These are phyloP conservation scores for Sarocladium brachiariae DNA, from an alignment of 2,329 filamentous ascomycete genomes.

Conservation along the genomic window DNA sequence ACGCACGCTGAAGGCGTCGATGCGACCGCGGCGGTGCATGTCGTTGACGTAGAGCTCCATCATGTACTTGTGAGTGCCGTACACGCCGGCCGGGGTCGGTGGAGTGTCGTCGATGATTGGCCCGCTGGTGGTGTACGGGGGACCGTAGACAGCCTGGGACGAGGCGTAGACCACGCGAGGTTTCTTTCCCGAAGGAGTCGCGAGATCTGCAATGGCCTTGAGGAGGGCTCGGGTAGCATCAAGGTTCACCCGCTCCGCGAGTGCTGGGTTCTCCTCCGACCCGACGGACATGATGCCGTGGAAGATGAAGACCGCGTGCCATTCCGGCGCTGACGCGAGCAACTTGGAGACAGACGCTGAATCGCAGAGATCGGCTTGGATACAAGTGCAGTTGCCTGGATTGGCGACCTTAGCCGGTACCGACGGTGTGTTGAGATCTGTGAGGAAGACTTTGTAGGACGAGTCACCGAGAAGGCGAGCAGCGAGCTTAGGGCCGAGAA, in stretches of 20 bases:
- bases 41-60: slow-evolving; percentile 28
- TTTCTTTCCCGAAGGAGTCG: background rate
- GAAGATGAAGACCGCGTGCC: slow-evolving; percentile 48
- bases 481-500: slow-evolving; percentile 54
- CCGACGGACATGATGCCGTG: slow-evolving; percentile 60
- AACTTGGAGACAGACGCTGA: slow-evolving; percentile 21
- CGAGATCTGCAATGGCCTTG: slow-evolving; percentile 23
- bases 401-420: slow-evolving; percentile 29
- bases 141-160: slow-evolving; percentile 52
- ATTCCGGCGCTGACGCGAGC: slow-evolving; percentile 18
- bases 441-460: slow-evolving; percentile 38
- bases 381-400: slow-evolving; percentile 15
- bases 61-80: slow-evolving; percentile 55
- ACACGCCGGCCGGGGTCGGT: slow-evolving; percentile 49
- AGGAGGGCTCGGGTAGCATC: slow-evolving; percentile 48
- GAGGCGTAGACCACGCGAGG: slow-evolving; percentile 46
- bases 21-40: slow-evolving; percentile 39
- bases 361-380: slow-evolving; percentile 31
- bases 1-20: slow-evolving; percentile 48
- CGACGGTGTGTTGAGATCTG: slow-evolving; percentile 46
- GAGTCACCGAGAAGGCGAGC: slow-evolving; percentile 39
- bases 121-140: slow-evolving; percentile 24
- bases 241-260: slow-evolving; percentile 50
- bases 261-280: slow-evolving; percentile 51
- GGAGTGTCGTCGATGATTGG: slow-evolving; percentile 24